A percentile compares a stretch with the other conserved stretches of the same genome.
Evolutionary conservation across 495 filamentous ascomycete species (phyloP).

Genomic region (Annulohypoxylon stygium): DNA sequence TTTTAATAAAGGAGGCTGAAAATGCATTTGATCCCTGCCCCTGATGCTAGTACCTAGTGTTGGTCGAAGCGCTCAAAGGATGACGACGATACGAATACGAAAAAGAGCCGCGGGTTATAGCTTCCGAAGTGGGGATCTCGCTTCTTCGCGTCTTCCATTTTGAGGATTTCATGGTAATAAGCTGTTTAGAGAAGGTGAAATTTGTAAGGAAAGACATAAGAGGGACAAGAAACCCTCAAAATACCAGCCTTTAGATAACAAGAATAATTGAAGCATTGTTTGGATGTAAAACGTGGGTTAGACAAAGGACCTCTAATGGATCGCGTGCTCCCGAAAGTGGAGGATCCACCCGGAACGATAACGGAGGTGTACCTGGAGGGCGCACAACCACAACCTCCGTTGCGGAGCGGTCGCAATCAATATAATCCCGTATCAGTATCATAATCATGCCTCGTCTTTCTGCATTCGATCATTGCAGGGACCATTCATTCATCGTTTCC

Average conservation of each 20-base stretch:
- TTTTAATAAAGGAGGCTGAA: background rate
- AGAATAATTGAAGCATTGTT: background rate
- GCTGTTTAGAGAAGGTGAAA: background rate
- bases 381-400: background rate
- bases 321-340: background rate
- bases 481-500: background rate
- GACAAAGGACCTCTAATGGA: background rate
- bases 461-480: background rate
- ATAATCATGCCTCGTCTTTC: background rate
- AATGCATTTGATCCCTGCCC: background rate
- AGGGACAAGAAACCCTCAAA: background rate
- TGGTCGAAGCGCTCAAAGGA: background rate
- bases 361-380: constrained; percentile 1
- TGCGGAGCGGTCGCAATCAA: background rate
- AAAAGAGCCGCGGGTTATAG: background rate
- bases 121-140: background rate
- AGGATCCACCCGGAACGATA: background rate
- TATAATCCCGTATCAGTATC: background rate
- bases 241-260: too few species aligned
- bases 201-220: background rate
- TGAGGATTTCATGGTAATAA: background rate
- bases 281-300: background rate
- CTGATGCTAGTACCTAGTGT: background rate
- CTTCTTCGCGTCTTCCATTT: background rate
- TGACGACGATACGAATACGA: constrained; percentile 33